These are phyloP conservation scores for Pseudocercospora fijiensis DNA, from an alignment of 2,329 filamentous ascomycete species.

Conservation along the genomic window DNA sequence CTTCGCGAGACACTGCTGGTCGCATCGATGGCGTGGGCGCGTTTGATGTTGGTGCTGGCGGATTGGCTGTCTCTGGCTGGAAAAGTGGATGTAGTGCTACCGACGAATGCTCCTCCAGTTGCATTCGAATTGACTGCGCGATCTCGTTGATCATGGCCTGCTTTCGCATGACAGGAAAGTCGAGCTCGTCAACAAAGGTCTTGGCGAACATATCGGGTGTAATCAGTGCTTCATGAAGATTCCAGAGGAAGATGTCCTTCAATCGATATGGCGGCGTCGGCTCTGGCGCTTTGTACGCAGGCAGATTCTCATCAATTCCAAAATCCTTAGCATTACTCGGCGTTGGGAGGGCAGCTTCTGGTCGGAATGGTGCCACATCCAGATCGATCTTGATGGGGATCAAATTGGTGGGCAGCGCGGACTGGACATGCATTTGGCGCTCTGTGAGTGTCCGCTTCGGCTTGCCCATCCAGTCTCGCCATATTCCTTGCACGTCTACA, in stretches of 20 bases:
- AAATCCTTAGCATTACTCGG: constrained; percentile 59
- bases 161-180: constrained; percentile 71
- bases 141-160: constrained; percentile 72
- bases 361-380: constrained; percentile 77
- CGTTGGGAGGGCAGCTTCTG: constrained; percentile 63
- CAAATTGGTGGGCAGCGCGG: constrained; percentile 79
- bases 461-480: constrained; percentile 94
- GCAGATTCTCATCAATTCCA: constrained; percentile 67
- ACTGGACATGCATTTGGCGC: constrained; percentile 62
- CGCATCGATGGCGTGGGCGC: constrained; percentile 38
- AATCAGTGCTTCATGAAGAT: constrained; percentile 87
- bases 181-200: constrained; percentile 84
- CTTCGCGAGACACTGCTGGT: constrained; percentile 51
- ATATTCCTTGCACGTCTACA: constrained; percentile 84
- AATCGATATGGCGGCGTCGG: constrained; percentile 80
- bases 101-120: constrained; percentile 93
- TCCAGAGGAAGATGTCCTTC: constrained; percentile 97
- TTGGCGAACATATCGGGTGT: constrained; percentile 97
- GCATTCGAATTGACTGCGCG: constrained; percentile 89
- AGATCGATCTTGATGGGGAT: constrained; percentile 96
- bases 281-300: constrained; percentile 78
- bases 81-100: constrained; percentile 92
- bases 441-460: constrained; percentile 54
- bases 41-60: constrained; percentile 33
- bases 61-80: constrained; percentile 52